Evolutionary conservation across 1,139 yeast species (phyloP).

Genomic region (Waltiozyma sp.): DNA sequence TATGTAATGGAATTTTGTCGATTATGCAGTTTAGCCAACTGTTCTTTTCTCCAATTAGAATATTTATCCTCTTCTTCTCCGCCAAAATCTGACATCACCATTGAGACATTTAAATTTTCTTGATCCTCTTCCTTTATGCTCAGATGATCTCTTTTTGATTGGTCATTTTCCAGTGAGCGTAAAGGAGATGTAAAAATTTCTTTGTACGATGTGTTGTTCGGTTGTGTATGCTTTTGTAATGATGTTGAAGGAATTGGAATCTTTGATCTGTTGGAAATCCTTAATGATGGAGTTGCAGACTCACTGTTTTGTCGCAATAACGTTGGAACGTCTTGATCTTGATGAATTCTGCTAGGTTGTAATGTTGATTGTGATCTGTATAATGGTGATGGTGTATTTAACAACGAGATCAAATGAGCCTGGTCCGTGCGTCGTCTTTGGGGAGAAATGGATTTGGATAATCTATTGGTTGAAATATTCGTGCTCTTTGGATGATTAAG

Average conservation of each 20-base stretch:
- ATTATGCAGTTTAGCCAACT: slow-evolving; percentile 15
- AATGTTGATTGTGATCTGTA: slow-evolving; percentile 1
- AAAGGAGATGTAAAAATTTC: slow-evolving; percentile 16
- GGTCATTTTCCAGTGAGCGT: slow-evolving; percentile 11
- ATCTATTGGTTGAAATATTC: slow-evolving; percentile 7
- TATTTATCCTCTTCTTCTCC: slow-evolving; percentile 10
- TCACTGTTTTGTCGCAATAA: slow-evolving; percentile 8
- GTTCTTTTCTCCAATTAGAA: slow-evolving; percentile 18
- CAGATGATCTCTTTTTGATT: slow-evolving; percentile 4
- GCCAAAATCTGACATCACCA: slow-evolving; percentile 11
- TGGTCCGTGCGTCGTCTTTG: not conserved
- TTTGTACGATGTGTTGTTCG: not conserved
- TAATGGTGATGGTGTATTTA: not conserved
- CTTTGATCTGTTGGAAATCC: slow-evolving; percentile 5
- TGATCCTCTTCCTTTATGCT: slow-evolving; percentile 7
- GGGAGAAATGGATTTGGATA: slow-evolving; percentile 7
- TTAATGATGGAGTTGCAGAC: slow-evolving; percentile 1
- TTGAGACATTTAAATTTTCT: not conserved
- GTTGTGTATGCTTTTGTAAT: not conserved
- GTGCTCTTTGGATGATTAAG: slow-evolving; percentile 1
- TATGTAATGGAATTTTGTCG: slow-evolving; percentile 1
- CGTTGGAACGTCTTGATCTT: slow-evolving; percentile 7
- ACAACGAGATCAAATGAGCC: not conserved
- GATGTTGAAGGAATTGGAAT: slow-evolving; percentile 5
- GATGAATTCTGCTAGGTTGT: slow-evolving; percentile 7